These are phyloP conservation scores for Nicotiana rustica DNA, from an alignment of 305 asterid species.

Conservation along the genomic window DNA sequence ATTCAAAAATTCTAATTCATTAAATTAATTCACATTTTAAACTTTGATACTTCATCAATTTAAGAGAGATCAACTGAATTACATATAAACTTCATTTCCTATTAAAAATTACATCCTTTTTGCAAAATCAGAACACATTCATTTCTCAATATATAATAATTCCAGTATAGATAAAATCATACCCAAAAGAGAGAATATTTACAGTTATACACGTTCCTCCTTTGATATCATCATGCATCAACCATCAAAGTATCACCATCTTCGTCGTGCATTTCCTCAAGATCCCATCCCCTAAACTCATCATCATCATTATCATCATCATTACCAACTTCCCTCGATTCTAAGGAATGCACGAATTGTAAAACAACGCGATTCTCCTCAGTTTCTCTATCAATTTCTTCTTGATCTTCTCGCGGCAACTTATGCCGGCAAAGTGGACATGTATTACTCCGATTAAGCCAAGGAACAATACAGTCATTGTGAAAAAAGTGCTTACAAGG, in stretches of 20 bases:
- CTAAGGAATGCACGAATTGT: constrained; percentile 22
- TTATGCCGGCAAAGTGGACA: constrained; percentile 67
- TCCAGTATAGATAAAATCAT: constrained; percentile 19
- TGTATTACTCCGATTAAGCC: constrained; percentile 61
- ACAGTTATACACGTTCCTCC: not conserved
- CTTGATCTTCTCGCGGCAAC: constrained; percentile 46
- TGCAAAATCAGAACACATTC: not conserved
- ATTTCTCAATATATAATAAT: not conserved
- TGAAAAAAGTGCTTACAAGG: constrained; percentile 66
- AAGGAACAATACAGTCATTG: constrained; percentile 57
- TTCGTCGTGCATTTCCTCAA: constrained; percentile 57
- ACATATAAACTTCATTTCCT: not conserved
- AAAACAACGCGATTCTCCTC: constrained; percentile 37
- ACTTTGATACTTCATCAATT: not conserved
- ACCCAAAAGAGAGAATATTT: constrained; percentile 39
- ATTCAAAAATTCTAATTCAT: not conserved
- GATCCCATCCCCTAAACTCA: constrained; percentile 34
- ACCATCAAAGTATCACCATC: constrained; percentile 72
- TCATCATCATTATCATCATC: constrained; percentile 36
- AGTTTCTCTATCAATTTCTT: constrained; percentile 16
- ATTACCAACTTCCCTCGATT: constrained; percentile 26
- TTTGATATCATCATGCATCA: constrained; percentile 51
- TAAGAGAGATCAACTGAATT: not conserved
- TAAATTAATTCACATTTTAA: not conserved
- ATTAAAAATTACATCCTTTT: not conserved